Conservation (phyloP, 495 filamentous ascomycete species). For the Parachaetomium inaequale region DNA sequence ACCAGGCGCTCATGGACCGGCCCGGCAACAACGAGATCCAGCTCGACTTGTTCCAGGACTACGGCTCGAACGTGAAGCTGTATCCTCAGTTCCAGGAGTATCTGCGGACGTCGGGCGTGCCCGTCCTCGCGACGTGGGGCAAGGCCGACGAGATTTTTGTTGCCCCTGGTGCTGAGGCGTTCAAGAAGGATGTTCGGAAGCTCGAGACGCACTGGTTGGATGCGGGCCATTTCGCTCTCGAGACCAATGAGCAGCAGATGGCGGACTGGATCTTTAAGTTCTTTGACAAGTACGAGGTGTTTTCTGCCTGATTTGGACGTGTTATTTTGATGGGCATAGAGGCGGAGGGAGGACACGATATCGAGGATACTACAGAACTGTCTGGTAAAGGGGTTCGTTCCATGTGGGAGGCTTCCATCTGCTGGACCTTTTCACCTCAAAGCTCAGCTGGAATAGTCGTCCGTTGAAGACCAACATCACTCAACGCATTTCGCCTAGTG, state of each 20-base stretch:
- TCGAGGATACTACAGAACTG: neutral
- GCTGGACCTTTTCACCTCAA: no score
- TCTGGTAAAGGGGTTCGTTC: neutral
- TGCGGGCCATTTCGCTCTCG: constrained; percentile 61
- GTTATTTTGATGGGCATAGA: neutral
- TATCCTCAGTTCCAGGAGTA: constrained; percentile 61
- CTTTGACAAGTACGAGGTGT: constrained; percentile 29
- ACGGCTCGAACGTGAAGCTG: constrained; percentile 50
- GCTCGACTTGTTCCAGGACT: constrained; percentile 57
- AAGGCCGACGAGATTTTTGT: constrained; percentile 59
- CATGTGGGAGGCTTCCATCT: neutral
- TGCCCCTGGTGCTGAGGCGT: constrained; percentile 57
- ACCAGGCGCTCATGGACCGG: constrained; percentile 49
- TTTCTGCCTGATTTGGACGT: neutral
- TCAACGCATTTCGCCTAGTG: constrained; percentile 7
- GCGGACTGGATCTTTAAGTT: constrained; percentile 48
- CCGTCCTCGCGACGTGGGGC: constrained; percentile 60
- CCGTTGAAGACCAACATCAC: neutral
- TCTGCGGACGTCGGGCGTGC: constrained; percentile 51
- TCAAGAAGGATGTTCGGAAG: constrained; percentile 50
- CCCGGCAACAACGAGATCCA: constrained; percentile 55
- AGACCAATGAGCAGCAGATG: constrained; percentile 52
- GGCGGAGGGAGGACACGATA: neutral
- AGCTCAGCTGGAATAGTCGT: neutral
- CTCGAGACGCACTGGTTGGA: constrained; percentile 54